Evolutionary conservation across 768 basidiomycete species (phyloP), one percentile per base, ranked within the genome.

Genomic region (Ramaria sp.): DNA sequence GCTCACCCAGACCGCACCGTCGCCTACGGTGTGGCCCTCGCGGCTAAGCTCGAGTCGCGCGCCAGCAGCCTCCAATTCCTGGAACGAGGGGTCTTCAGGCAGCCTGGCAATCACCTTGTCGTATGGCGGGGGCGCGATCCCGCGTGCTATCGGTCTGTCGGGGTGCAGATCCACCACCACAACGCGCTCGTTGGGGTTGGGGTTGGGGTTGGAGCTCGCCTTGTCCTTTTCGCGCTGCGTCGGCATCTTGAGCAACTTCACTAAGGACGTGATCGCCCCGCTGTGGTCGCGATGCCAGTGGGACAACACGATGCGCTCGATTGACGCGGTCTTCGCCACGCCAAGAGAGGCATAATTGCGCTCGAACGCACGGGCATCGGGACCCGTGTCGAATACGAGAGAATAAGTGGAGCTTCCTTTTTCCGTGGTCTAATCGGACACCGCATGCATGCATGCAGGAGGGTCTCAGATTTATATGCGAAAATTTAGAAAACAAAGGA

Each of bases 341-440:
- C 77, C 75, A 72, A 92, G 73, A 3, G 81, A 78, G 5, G 66
- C 66, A 24, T 81, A 64, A 66, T 91, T 92, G 49, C 86, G 80
- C n/a, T 80, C 75, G 58, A 93, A 79, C 25, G 84, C 81, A 22
- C 70, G 71, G 15, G 79, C 78, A 62, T 92, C 89, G 8, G 89
- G 90, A 0, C 90, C 90, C 15, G 86, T 83, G 67, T 93, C 90
- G 63, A 93, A 89, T 34, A 92, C 73, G 15, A 79, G 81, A n/a
- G 74, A 68, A 52, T 78, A 76, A 3, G 71, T 61, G 55, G 65
- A 52, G 39, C 71, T 65, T 20, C 69, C 80, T 22, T 71, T 61
- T 10, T 74, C 65, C 56, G 76, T 72, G 2, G 82, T 86, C 73
- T 85, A 77, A 81, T 37, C 16, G 32, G 32, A 34, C 32, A 13